Percentiles rank a stretch among this genome's conserved stretches.
phyloP scores from a whole-genome alignment of 768 basidiomycete genomes.

The Boletus rex-veris region DNA sequence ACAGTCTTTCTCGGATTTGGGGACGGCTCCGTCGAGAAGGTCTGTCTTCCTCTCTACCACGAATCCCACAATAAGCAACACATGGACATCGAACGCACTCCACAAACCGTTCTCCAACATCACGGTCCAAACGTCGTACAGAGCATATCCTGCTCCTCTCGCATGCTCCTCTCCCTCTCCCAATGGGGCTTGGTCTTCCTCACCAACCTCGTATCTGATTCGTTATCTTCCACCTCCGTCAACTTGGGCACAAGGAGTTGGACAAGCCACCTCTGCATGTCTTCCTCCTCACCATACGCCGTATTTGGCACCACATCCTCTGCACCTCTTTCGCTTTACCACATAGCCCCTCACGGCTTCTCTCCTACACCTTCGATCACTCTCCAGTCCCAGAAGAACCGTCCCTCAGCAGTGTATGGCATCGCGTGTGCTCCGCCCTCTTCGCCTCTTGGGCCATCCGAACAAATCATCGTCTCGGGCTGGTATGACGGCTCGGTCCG shows the following conservation, averaged over 20 bases:
- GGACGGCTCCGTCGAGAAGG: conserved; percentile 53
- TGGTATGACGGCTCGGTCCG: conserved; percentile 79
- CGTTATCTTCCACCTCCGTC: conserved; percentile 29
- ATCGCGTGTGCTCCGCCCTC: conserved; percentile 57
- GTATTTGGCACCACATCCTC: conserved; percentile 62
- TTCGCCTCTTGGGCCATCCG: conserved; percentile 67
- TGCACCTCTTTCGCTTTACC: conserved; percentile 55
- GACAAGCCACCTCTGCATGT: conserved; percentile 54
- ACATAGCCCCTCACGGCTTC: conserved; percentile 47
- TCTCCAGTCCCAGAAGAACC: conserved; percentile 39
- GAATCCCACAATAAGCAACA: conserved; percentile 4
- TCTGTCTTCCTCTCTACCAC: conserved; percentile 32
- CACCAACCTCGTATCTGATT: conserved; percentile 24
- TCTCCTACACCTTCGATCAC: conserved; percentile 45
- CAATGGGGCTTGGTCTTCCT: conserved; percentile 49
- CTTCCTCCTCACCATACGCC: conserved; percentile 54
- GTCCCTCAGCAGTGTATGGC: conserved; percentile 65
- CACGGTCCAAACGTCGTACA: conserved; percentile 52
- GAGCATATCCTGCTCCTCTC: conserved; percentile 47
- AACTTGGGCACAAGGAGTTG: conserved; percentile 56
- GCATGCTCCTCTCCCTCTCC: conserved; percentile 54
- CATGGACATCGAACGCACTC: conserved; percentile 21
- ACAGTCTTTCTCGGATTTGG: conserved; percentile 56
- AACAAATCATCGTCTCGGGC: conserved; percentile 70
- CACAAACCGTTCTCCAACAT: conserved; percentile 25